A percentile compares a stretch with the other conserved stretches of the same genome.
Conservation (phyloP, 768 basidiomycete species). For the Mycena belliarum region DNA sequence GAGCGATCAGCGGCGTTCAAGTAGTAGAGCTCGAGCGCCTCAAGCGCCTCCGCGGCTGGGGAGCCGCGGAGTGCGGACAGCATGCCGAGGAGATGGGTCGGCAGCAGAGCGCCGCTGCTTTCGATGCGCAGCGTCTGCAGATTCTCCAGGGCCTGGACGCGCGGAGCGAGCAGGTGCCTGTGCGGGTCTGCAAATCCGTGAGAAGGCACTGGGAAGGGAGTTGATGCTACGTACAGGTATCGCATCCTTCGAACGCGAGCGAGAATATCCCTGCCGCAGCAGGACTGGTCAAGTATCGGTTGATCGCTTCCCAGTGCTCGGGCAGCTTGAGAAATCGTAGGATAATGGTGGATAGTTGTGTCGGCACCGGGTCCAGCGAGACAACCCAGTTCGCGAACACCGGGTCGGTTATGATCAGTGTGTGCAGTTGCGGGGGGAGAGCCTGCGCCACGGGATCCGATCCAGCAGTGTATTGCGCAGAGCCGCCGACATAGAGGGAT, state of each 20-base stretch:
- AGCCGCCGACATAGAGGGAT: constrained; percentile 7
- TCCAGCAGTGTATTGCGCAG: not conserved
- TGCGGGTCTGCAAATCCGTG: not conserved
- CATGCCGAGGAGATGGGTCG: not conserved
- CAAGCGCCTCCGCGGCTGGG: not conserved
- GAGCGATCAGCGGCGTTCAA: not conserved
- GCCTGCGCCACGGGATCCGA: not conserved
- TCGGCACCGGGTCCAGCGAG: not conserved
- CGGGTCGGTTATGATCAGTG: not conserved
- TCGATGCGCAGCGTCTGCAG: not conserved
- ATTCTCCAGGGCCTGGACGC: not conserved
- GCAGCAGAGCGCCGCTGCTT: not conserved
- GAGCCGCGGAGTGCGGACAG: not conserved
- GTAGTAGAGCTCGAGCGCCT: not conserved
- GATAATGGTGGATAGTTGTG: not conserved
- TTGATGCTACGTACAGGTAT: not conserved
- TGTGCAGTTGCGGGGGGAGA: not conserved
- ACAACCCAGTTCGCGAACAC: constrained; percentile 2
- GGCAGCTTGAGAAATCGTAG: not conserved
- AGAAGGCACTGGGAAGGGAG: no score
- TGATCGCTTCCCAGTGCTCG: not conserved
- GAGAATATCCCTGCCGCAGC: not conserved
- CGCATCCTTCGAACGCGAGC: not conserved
- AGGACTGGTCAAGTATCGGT: not conserved
- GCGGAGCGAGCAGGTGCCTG: not conserved